Conservation (phyloP, 306 rosid species). For the Morella rubra region DNA sequence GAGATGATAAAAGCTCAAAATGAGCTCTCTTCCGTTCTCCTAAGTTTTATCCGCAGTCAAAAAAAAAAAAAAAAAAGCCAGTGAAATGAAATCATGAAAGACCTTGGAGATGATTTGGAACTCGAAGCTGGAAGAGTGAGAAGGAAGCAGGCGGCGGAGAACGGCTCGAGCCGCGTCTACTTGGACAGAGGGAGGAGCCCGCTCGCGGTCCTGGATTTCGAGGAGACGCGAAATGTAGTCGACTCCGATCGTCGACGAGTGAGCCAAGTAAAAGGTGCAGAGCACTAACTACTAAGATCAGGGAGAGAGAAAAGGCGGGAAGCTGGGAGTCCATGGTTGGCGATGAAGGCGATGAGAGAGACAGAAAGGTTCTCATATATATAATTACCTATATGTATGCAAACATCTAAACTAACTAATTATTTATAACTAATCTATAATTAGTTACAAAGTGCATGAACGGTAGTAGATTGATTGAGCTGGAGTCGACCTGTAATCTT, state of each 20-base stretch:
- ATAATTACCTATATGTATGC: too few relatives aligned
- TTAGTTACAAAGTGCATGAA: too few relatives aligned
- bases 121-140: slow-evolving; percentile 61
- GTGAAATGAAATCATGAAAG: background rate
- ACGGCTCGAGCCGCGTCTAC: slow-evolving; percentile 67
- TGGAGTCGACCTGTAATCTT: too few relatives aligned
- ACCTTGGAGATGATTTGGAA: slow-evolving; percentile 67
- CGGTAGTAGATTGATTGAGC: too few relatives aligned
- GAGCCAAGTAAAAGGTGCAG: slow-evolving; percentile 11
- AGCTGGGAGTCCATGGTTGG: slow-evolving; percentile 32
- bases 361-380: too few relatives aligned
- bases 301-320: slow-evolving; percentile 41
- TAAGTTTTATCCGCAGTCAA: background rate
- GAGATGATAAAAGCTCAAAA: background rate
- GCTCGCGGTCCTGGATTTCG: slow-evolving; percentile 64
- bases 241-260: slow-evolving; percentile 47
- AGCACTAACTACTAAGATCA: slow-evolving; percentile 15
- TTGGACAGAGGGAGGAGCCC: slow-evolving; percentile 56
- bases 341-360: background rate
- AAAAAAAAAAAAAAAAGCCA: background rate
- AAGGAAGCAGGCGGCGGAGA: slow-evolving; percentile 72
- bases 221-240: slow-evolving; percentile 59
- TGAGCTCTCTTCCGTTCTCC: background rate
- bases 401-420: background rate
- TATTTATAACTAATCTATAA: too few relatives aligned